Base-by-base conservation (phyloP, 169 alveolate species). In the Cytauxzoon felis region DNA sequence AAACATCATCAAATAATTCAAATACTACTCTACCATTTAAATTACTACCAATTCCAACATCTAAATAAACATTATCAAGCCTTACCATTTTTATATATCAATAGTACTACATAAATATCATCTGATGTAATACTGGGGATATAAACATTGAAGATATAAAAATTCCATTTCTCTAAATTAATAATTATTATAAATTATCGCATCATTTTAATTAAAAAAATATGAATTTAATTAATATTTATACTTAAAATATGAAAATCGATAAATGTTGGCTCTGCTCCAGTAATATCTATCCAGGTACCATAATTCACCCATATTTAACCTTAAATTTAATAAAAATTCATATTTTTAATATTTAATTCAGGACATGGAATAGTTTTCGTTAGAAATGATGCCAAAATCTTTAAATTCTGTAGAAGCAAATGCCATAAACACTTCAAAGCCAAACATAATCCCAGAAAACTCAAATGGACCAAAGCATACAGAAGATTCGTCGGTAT, bases 391-490 rank as follows among this genome's bases (percentile, higher is more conserved):
- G 99, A 97, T 87, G 93, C 97, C 48, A 97, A 95, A 82, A 69
- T 93, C 24, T 97, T 97, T 82, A 94, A 98, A 24, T 97, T 97
- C 85, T 97, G 99, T 87, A 89, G 98, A 21, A 92, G 98, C 45
- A 96, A 97, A 79, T 97, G 99, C 84, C 98, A 96, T 78, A 93
- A 90, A 80, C 97, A 94, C 82, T 97, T 97, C 88, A 96, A 96
- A 87, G 98, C 97, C 64, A 94, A 94, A 88, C 98, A 95, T 76
- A 97, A 96, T 69, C 99, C 99, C 5, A 88, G 99, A 50, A 96
- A 96, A 85, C 87, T 95, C 58, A 93, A 91, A 64, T 97, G 99
- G 99, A 97, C 99, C 26, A 97, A 97, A 89, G 99, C 99, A 9
- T 93, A 93, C 70, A 81, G 99, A 66, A 90, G 95, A 58, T 89